A percentile compares a stretch with the other conserved stretches of the same genome.
Evolutionary conservation across 306 rosid species (phyloP).

Genomic region (Ormosia emarginata): DNA sequence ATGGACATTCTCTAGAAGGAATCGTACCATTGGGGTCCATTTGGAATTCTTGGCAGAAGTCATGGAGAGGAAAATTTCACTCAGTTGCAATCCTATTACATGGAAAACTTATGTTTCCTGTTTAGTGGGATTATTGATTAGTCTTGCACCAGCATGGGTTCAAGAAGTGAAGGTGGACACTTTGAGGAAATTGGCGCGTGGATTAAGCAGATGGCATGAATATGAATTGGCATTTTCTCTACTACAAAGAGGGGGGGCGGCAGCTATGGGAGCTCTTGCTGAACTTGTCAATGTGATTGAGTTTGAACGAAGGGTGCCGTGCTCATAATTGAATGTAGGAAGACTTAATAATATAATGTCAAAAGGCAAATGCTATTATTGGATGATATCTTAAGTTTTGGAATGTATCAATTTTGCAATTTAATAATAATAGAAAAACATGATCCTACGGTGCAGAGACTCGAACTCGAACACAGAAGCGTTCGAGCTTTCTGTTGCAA

Average conservation of each 20-base stretch:
- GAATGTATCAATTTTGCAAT: no score
- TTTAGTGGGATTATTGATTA: conserved; percentile 59
- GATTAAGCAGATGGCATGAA: conserved; percentile 63
- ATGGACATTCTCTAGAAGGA: conserved; percentile 42
- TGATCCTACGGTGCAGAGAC: no score
- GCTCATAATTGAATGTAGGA: background rate
- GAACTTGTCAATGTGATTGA: conserved; percentile 44
- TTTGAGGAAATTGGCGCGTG: conserved; percentile 49
- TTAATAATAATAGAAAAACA: no score
- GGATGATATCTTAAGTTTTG: no score
- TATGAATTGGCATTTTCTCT: conserved; percentile 64
- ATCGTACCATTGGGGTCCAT: conserved; percentile 45
- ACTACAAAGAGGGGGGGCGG: conserved; percentile 66
- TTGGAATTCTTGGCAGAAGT: conserved; percentile 67
- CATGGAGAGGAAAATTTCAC: conserved; percentile 63
- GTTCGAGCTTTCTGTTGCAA: no score
- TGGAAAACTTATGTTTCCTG: conserved; percentile 72
- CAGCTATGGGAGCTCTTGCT: conserved; percentile 63
- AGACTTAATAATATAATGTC: background rate
- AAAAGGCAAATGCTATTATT: no score
- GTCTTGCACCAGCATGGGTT: conserved; percentile 59
- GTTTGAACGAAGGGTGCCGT: conserved; percentile 7
- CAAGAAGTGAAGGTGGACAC: conserved; percentile 54
- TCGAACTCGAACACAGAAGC: no score
- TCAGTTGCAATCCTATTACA: conserved; percentile 56